phyloP scores from a whole-genome alignment of 352 stramenopile species.

The Pythium aphanidermatum region DNA sequence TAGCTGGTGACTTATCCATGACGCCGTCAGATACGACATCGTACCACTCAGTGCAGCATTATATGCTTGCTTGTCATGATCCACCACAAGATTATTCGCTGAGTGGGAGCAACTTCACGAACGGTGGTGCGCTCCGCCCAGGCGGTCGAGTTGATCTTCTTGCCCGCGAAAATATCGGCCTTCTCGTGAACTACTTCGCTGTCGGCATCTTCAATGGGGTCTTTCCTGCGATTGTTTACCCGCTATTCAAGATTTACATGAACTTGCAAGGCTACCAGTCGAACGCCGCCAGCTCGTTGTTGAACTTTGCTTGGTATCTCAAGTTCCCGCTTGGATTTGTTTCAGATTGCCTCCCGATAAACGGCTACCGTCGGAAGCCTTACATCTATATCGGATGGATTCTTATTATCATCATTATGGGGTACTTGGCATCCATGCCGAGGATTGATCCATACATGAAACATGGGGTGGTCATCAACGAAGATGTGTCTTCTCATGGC shows the following conservation, averaged over 20 bases:
- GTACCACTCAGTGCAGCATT: conserved; percentile 5
- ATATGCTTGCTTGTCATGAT: neutral
- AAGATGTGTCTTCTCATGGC: conserved; percentile 7
- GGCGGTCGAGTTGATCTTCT: conserved; percentile 22
- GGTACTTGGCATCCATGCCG: conserved; percentile 21
- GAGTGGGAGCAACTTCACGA: neutral
- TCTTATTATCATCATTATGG: conserved; percentile 36
- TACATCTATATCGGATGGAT: conserved; percentile 65
- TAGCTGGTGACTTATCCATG: conserved; percentile 1
- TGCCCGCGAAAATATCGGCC: conserved; percentile 25
- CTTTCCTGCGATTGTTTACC: conserved; percentile 60
- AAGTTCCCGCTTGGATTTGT: conserved; percentile 63
- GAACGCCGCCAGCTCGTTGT: conserved; percentile 47
- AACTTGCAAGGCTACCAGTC: conserved; percentile 59
- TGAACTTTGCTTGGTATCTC: conserved; percentile 60
- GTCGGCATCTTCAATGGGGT: conserved; percentile 66
- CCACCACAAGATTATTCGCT: no score
- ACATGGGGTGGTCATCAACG: conserved; percentile 16
- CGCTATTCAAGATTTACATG: conserved; percentile 69
- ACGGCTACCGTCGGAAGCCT: conserved; percentile 50
- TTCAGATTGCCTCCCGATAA: conserved; percentile 52
- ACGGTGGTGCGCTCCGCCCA: conserved; percentile 12
- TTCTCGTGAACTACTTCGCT: conserved; percentile 65
- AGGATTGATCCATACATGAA: conserved; percentile 19
- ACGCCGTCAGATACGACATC: conserved; percentile 7